Percentiles rank a stretch among this genome's conserved stretches.
Evolutionary conservation across 306 rosid genomes (phyloP).

Genomic region (Quercus dentata): DNA sequence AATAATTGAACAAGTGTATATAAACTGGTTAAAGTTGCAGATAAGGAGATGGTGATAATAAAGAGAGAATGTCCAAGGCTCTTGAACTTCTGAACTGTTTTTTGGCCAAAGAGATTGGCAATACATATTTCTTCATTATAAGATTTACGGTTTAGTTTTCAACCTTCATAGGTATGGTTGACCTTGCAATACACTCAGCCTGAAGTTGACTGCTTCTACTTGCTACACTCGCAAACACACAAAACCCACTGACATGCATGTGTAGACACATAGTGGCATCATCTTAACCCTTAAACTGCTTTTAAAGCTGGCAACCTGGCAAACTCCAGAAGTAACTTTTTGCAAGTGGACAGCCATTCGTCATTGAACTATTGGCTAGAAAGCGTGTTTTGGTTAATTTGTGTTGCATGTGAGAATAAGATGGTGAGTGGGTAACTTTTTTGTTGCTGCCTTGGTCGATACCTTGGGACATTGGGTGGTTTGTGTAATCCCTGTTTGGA

Average conservation of each 20-base stretch:
- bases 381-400: neutral
- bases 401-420: neutral
- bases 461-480: neutral
- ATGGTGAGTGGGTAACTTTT: neutral
- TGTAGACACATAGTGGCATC: neutral
- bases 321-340: neutral
- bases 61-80: neutral
- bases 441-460: neutral
- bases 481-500: neutral
- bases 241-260: neutral
- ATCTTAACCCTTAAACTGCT: neutral
- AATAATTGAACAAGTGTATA: neutral
- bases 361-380: neutral
- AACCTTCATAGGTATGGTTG: neutral
- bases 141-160: neutral
- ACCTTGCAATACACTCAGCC: neutral
- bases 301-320: neutral
- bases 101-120: neutral
- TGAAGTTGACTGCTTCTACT: neutral
- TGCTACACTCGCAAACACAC: neutral
- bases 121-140: neutral
- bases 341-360: neutral
- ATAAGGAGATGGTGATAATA: neutral
- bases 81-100: neutral
- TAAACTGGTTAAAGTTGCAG: neutral